Evolutionary conservation across 768 basidiomycete genomes (phyloP).

Genomic region (Pluteus cervinus): DNA sequence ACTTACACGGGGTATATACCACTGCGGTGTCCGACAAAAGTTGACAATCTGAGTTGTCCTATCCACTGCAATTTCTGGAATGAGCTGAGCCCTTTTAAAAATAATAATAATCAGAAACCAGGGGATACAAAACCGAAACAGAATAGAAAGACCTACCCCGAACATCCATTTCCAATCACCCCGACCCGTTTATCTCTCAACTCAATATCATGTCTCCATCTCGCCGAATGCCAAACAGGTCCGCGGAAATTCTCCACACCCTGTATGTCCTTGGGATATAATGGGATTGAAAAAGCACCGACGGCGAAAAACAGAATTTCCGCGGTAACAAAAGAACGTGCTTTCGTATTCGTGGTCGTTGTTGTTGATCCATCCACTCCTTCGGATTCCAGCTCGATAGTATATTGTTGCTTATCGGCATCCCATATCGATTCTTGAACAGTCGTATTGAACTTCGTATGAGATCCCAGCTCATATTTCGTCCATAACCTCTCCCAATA

Average conservation of each 20-base stretch:
- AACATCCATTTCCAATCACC: conserved; percentile 60
- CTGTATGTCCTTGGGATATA: conserved; percentile 36
- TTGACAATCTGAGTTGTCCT: conserved; percentile 46
- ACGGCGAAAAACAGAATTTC: conserved; percentile 45
- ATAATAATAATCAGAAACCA: conserved; percentile 5
- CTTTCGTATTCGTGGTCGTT: too few species aligned
- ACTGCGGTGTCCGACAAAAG: conserved; percentile 56
- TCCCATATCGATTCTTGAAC: conserved; percentile 43
- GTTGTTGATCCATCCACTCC: too few species aligned
- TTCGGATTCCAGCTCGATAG: conserved; percentile 24
- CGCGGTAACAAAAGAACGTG: too few species aligned
- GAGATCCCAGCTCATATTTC: conserved; percentile 34
- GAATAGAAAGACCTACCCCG: conserved; percentile 34
- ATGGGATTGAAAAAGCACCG: conserved; percentile 41
- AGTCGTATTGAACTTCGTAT: conserved; percentile 35
- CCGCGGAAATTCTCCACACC: conserved; percentile 45
- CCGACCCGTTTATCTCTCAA: conserved; percentile 49
- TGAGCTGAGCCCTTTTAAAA: conserved; percentile 46
- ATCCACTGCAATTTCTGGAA: conserved; percentile 48
- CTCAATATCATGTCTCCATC: conserved; percentile 48
- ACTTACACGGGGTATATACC: conserved; percentile 48
- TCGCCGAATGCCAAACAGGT: conserved; percentile 45
- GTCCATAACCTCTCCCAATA: conserved; percentile 45
- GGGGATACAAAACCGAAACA: conserved; percentile 3
- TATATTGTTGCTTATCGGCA: conserved; percentile 33